Percentiles rank a stretch among this genome's conserved stretches.
Evolutionary conservation across 2,329 filamentous ascomycete genomes (phyloP).

Genomic region (Curvularia spicifera): DNA sequence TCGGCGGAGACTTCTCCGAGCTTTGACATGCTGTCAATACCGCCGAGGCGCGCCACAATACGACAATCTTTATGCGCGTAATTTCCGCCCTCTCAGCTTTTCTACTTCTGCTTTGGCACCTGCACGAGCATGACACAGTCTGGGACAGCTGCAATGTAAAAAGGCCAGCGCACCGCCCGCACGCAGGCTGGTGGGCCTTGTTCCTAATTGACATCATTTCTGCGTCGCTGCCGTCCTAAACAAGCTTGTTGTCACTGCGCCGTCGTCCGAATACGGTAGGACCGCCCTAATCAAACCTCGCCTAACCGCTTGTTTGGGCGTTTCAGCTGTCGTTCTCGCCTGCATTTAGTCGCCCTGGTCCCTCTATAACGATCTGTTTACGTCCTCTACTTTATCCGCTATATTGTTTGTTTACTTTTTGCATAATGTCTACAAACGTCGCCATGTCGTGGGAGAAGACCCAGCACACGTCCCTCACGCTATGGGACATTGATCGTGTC

Average conservation of each 20-base stretch:
- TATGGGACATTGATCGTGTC: conserved; percentile 48
- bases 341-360: conserved; percentile 7
- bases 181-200: conserved; percentile 16
- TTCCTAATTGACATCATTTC: conserved; percentile 15
- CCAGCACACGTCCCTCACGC: conserved; percentile 39
- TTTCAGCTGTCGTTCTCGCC: conserved; percentile 6
- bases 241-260: conserved; percentile 14
- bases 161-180: conserved; percentile 27
- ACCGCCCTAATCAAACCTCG: conserved; percentile 16
- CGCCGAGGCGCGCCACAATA: conserved; percentile 21
- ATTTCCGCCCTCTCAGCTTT: conserved; percentile 24
- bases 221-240: conserved; percentile 16
- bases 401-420: conserved; percentile 4
- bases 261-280: conserved; percentile 11
- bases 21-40: conserved; percentile 12
- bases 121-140: conserved; percentile 26
- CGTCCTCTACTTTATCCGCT: neutral
- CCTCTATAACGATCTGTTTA: conserved; percentile 1
- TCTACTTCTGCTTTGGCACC: conserved; percentile 19
- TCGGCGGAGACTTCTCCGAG: conserved; percentile 5
- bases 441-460: conserved; percentile 35
- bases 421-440: conserved; percentile 23
- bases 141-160: conserved; percentile 11
- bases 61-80: conserved; percentile 13
- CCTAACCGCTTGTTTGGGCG: conserved; percentile 4